Percentiles rank a stretch among this genome's conserved stretches.
Conservation (phyloP, 257 asterid genomes). For the Oldenlandia corymbosa region DNA sequence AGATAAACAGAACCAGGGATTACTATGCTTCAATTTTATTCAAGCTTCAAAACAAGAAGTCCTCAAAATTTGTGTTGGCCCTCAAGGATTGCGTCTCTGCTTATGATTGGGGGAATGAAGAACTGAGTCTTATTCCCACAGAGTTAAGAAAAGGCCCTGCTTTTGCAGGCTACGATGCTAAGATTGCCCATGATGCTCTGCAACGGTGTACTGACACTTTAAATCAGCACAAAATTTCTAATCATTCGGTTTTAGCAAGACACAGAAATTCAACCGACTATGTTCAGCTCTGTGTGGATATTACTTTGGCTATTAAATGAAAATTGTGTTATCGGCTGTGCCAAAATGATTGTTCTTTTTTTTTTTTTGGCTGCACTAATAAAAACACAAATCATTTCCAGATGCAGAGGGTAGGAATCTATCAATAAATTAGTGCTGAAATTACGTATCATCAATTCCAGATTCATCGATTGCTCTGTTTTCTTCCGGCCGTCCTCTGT, state of each 20-base stretch:
- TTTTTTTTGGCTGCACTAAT: too few species aligned
- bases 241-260: background rate
- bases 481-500: too few species aligned
- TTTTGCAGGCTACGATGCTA: background rate
- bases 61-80: background rate
- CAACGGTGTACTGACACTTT: slow-evolving; percentile 1
- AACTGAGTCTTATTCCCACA: background rate
- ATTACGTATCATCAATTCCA: too few species aligned
- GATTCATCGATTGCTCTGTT: too few species aligned
- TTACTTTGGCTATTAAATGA: background rate
- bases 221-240: background rate
- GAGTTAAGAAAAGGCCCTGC: slow-evolving; percentile 7
- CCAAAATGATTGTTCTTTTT: too few species aligned
- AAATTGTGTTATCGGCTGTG: too few species aligned
- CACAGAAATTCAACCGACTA: background rate
- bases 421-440: too few species aligned
- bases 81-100: slow-evolving; percentile 1
- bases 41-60: too few species aligned
- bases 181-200: slow-evolving; percentile 2
- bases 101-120: background rate
- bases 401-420: too few species aligned
- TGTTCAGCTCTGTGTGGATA: slow-evolving; percentile 7
- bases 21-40: background rate
- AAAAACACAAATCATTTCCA: too few species aligned
- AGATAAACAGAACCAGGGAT: background rate